phyloP scores from a whole-genome alignment of 2,329 filamentous ascomycete species.

The Stenocarpella maydis region DNA sequence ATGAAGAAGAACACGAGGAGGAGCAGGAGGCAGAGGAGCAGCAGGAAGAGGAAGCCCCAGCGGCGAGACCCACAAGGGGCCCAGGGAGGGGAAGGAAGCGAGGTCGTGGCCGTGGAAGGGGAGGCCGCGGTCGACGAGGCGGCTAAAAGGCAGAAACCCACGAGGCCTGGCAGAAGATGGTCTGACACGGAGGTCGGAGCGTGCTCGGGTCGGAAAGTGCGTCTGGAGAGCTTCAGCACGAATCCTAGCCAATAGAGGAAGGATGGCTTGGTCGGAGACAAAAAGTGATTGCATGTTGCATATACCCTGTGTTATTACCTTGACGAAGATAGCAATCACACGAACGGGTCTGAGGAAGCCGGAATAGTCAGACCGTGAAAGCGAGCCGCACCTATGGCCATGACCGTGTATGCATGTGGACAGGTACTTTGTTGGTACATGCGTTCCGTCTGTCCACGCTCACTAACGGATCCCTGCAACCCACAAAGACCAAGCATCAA shows the following conservation, averaged over 20 bases:
- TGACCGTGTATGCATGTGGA: neutral
- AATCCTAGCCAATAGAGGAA: neutral
- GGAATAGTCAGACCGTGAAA: neutral
- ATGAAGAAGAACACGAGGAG: slow-evolving; percentile 39
- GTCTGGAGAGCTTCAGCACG: neutral
- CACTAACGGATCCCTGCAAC: slow-evolving; percentile 2
- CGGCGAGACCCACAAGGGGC: slow-evolving; percentile 47
- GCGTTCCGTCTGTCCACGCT: neutral
- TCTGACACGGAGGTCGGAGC: neutral
- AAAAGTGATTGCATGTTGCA: neutral
- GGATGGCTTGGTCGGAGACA: neutral
- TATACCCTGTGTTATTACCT: slow-evolving; percentile 34
- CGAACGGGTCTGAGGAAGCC: neutral
- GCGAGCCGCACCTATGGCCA: too few species aligned
- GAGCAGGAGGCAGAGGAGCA: slow-evolving; percentile 37
- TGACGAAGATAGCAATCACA: neutral
- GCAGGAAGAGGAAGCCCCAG: slow-evolving; percentile 47
- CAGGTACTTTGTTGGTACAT: slow-evolving; percentile 6
- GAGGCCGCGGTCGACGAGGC: slow-evolving; percentile 34
- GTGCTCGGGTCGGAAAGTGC: neutral
- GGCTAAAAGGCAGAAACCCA: neutral
- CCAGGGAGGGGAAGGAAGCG: slow-evolving; percentile 46
- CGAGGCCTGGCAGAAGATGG: neutral
- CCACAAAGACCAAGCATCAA: slow-evolving; percentile 19
- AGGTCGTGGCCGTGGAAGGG: slow-evolving; percentile 45